phyloP scores from a whole-genome alignment of 1,139 yeast species.

The Scheffersomyces titani region DNA sequence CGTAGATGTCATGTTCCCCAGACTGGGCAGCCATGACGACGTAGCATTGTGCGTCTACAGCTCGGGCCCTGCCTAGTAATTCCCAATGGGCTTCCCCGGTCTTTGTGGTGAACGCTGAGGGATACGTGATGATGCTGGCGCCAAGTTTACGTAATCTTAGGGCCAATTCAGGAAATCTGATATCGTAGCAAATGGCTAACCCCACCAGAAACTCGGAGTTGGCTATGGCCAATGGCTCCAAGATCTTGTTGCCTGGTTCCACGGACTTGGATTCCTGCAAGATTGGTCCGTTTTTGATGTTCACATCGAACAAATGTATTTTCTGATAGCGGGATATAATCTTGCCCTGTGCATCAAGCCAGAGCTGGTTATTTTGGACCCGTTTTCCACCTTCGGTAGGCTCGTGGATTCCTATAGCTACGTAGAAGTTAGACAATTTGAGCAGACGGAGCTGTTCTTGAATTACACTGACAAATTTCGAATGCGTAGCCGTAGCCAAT shows the following conservation, averaged over 20 bases:
- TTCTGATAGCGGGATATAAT: slow-evolving; percentile 75
- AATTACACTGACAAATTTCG: slow-evolving; percentile 54
- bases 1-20: slow-evolving; percentile 66
- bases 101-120: slow-evolving; percentile 89
- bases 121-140: slow-evolving; percentile 77
- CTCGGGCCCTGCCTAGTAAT: slow-evolving; percentile 73
- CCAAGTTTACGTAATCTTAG: slow-evolving; percentile 65
- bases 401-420: slow-evolving; percentile 78
- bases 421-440: slow-evolving; percentile 25
- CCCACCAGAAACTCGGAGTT: slow-evolving; percentile 69
- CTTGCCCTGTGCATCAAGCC: slow-evolving; percentile 66
- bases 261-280: slow-evolving; percentile 77
- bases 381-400: slow-evolving; percentile 49
- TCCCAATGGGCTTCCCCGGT: slow-evolving; percentile 96
- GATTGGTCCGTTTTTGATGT: slow-evolving; percentile 72
- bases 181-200: slow-evolving; percentile 80
- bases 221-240: slow-evolving; percentile 42
- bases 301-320: slow-evolving; percentile 86
- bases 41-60: slow-evolving; percentile 83
- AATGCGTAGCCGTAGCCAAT: slow-evolving; percentile 54
- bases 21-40: slow-evolving; percentile 92
- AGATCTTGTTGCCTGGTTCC: slow-evolving; percentile 66
- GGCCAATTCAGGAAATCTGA: slow-evolving; percentile 85
- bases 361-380: slow-evolving; percentile 71
- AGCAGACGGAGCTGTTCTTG: slow-evolving; percentile 45